Base-by-base conservation (phyloP, 2,329 filamentous ascomycete species). In the Penicillium sp. region DNA sequence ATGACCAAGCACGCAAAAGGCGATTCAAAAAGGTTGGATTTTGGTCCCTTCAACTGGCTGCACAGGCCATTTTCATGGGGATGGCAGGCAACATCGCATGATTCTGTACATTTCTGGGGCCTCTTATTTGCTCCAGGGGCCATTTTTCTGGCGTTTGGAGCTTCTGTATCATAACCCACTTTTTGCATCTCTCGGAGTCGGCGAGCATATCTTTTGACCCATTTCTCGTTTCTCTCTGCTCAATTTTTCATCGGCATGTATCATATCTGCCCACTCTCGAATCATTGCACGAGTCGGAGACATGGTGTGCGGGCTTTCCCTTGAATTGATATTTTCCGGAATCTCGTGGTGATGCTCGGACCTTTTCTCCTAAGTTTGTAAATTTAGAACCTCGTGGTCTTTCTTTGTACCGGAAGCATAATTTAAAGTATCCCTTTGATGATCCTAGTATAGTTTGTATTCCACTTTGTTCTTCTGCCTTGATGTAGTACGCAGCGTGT, bases 11-110 rank as follows among this genome's bases (percentile, higher is more conserved):
- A 60, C 86, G 91, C 46, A 88, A 91, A 61, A 82, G 93, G 44
- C 83, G 94, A 37, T 88, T 99, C 68, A 96, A 92, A 71, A 96
- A 97, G 75, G 94, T 96, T 23, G 94, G 94, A 26, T 87, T 97
- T 65, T 99, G 94, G 94, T 96, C 91, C 3, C 80, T 97, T 49
- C 92, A 93, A 63, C 78, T 99, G 51, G 90, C 93, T 6, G 89
- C 93, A 7, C 94, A 99, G 69, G 94, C 93, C 3, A 82, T 99
- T 29, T 94, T 97, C 68, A 88, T 97, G 76, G 94, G 94, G 8
- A 89, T 97, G 80, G 93, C 92, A 4, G 93, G 93, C 13, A 94
- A 91, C 61, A 79, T 85, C 55, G 82, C 81, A 49, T 84, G 66
- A 73, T 55, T 39, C 49, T 66, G 58, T 65, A 61, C 46, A 56